Base-by-base conservation (phyloP, 2,329 filamentous ascomycete genomes). In the Cladosporium phlei region DNA sequence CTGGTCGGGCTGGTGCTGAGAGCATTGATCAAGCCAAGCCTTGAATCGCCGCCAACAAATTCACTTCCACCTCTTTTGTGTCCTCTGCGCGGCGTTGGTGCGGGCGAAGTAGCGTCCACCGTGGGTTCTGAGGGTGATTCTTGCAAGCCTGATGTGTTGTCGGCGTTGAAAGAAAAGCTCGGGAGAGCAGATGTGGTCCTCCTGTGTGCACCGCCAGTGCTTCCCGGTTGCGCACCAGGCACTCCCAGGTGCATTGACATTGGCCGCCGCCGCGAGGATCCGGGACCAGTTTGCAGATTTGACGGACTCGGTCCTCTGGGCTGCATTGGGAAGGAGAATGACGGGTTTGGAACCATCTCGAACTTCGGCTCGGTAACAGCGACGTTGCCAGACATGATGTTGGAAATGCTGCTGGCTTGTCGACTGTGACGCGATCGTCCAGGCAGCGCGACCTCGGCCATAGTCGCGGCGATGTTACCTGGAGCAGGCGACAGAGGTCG, bases 1-100 rank as follows among this genome's bases (percentile, higher is more conserved):
- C 83, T 87, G 9, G 82, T 85, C 21, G 85, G 83, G 58, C 83
- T 88, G 10, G 79, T 78, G 64, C 80, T 86, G 69, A 86, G 74
- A 69, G 66, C 74, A 66, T 56, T 80, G 72, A 55, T 77, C 68
- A 67, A 60, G 59, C 72, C 69, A 57, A 66, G 54, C 58, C 71
- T 68, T 33, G 69, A 69, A 56, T 84, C 85, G 6, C 85, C 86
- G 28, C 88, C 88, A 37, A 94, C 86, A 59, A 94, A 89, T 63
- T 95, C 89, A 63, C 89, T 95, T 21, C 82, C 85, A 45, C 86
- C 86, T 59, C 90, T 79, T 58, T 83, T 78, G 61, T 89, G 86
- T 17, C 83, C 81, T 24, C 77, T 70, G 50, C 79, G 74, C 16
- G 76, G 72, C 14, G 82, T 75, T 21, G 70, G 69, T 11, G 61